Evolutionary conservation across 495 filamentous ascomycete genomes (phyloP), one percentile per base, ranked within the genome.

Genomic region (Jackrogersella minutella): DNA sequence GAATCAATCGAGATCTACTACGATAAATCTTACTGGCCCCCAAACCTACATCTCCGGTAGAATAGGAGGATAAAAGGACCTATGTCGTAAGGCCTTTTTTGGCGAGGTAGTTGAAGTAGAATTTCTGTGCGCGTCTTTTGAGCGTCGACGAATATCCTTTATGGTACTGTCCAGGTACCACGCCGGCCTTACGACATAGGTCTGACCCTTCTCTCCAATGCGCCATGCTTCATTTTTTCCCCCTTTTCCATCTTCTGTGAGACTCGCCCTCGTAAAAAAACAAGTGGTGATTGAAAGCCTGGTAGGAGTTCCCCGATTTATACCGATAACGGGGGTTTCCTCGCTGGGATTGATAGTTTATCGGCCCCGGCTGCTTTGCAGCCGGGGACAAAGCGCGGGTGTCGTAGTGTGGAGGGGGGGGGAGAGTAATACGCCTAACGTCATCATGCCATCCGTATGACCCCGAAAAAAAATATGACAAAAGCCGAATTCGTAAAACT

Each of bases 391-490:
- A n/a, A 19, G 16, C 50, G 40, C 46, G 40, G 43, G 14, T 24
- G 46, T 41, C 22, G 55, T 61, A 24, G 51, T 50, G 52, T 50
- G 52, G 52, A 28, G 16, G 17, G 28, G n/a, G 24, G 54, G 19
- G 52, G 37, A 19, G 54, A 37, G 16, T 41, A 39, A 28, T 28
- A 65, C 16, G 13, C 39, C 30, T 17, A 58, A 65, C 62, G 62
- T 65, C 62, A 65, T 53, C 39, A 55, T 60, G 41, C 34, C 61
- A 56, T 56, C 26, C 49, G 49, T 66, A 40, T 55, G 41, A 33
- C 64, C 50, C 57, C n/a, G n/a, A n/a, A n/a, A n/a, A n/a, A n/a
- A 47, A 47, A 54, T 51, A 54, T 43, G 39, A 37, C 62, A 66
- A 50, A 44, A 49, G 50, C 57, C 50, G 41, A 65, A 66, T 66